Base-by-base conservation (phyloP, 164 flowering plant species). In the Tinospora cordifolia region DNA sequence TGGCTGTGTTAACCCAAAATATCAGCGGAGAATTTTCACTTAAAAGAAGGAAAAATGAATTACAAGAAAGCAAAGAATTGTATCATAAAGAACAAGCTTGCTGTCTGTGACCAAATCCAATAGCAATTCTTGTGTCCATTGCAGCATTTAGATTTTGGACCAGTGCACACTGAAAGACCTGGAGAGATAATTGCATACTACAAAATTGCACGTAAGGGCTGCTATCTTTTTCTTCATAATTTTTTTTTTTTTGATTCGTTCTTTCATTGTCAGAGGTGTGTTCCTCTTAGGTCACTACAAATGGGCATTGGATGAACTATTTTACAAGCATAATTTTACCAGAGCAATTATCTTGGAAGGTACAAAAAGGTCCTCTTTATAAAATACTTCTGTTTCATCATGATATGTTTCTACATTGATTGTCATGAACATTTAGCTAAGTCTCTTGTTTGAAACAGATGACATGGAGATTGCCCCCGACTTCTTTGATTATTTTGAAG, bases 391-490 rank as follows among this genome's bases (percentile, higher is more conserved):
- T 47, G 25, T 60, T 58, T 40, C 63, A 27, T 38, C 41, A 21
- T 65, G 12, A 25, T 62, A 47, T 59, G 47, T 40, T 64, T 13
- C 34, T 30, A 15, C 40, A 46, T 39, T 22, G 19, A 41, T 39
- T 30, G 11, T 11, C 60, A 25, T 39, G 25, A 73, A 67, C 12
- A 41, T 19, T 70, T 65, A 68, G 65, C 24, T 60, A 27, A 51
- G 36, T 70, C 40, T 51, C n/a, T 70, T 67, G 40, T 15, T 75
- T 70, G 36, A 77, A 68, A 67, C 89, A 93, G 98, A 93, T 90
- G 98, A 93, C 78, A 93, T 93, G 98, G 97, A 91, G 83, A 91
- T 93, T 74, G 88, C 98, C 10, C 89, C 93, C 3, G 97, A 93
- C 76, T 93, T 93, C 80, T 93, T 93, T 77, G 87, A 87, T 69